A percentile compares a stretch with the other conserved stretches of the same genome.
phyloP scores from a whole-genome alignment of 306 rosid species.

The Cucurbita moschata region DNA sequence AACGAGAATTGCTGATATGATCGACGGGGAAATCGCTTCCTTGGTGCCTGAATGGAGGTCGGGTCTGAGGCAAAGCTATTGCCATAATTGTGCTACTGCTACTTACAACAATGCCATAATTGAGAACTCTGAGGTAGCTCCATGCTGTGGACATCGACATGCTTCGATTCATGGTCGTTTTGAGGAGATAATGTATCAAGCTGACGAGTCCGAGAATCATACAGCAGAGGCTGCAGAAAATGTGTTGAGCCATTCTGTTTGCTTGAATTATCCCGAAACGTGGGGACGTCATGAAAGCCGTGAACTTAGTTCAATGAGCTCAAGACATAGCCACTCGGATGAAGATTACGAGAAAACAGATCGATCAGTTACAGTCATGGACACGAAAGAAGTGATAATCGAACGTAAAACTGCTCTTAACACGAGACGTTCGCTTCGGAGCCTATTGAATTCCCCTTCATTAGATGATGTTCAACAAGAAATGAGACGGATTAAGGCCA shows the following conservation, averaged over 20 bases:
- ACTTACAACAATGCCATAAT: constrained; percentile 30
- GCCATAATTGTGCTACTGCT: constrained; percentile 46
- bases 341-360: constrained; percentile 43
- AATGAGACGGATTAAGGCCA: constrained; percentile 65
- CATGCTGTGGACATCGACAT: constrained; percentile 43
- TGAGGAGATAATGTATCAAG: constrained; percentile 64
- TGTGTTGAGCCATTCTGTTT: constrained; percentile 17
- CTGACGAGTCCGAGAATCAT: constrained; percentile 37
- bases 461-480: constrained; percentile 41
- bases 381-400: constrained; percentile 15
- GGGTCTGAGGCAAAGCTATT: constrained; percentile 43
- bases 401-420: constrained; percentile 9
- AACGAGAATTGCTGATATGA: constrained; percentile 42
- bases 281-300: constrained; percentile 55
- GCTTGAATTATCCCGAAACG: constrained; percentile 27
- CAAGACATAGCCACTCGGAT: constrained; percentile 42
- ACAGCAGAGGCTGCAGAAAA: constrained; percentile 17
- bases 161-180: constrained; percentile 75
- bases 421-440: constrained; percentile 16
- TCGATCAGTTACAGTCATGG: constrained; percentile 14
- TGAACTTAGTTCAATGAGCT: constrained; percentile 55
- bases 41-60: constrained; percentile 72
- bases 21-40: constrained; percentile 72
- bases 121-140: constrained; percentile 32
- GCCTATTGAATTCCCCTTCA: constrained; percentile 29